Base-by-base conservation (phyloP, 2,329 filamentous ascomycete genomes). In the Arachnomyces sp. region DNA sequence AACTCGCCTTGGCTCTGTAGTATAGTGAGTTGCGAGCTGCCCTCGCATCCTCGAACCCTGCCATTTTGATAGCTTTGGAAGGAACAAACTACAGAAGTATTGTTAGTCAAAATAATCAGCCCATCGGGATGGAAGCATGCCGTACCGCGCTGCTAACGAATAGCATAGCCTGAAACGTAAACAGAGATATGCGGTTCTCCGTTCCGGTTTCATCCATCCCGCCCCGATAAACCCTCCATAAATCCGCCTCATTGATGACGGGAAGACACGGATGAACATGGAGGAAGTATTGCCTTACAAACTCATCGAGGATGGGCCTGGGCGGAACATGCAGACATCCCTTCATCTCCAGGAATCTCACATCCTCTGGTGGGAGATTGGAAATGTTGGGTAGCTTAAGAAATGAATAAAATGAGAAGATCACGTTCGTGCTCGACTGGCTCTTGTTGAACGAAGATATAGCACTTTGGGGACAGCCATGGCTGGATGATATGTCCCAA, bases 281-380 rank as follows among this genome's bases (percentile, higher is more conserved):
- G 16, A 51, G 46, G 36, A 61, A 60, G 25, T 59, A 61, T 12
- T 51, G 47, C 1, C 66, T 61, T 3, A 74, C 58, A 42, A 75
- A 72, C 36, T 71, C 67, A 38, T 72, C 65, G 0, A 72, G 53
- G 1, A 68, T 55, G 1, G 55, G 43, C 15, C 59, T 56, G 0
- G 59, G 64, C 0, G 70, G 71, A 5, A 74, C 53, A 13, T 62
- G 60, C 2, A 73, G 56, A 45, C 68, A 72, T 3, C 66, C 65
- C 44, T 73, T 68, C 1, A 63, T 57, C 36, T 66, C 62, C 28
- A 73, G 56, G 44, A 66, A 72, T 43, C 65, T 66, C 43, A 71
- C 60, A 47, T 73, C 70, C 46, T 71, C 66, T 1, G 63, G 60
- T 36, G 53, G 45, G 2, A 60, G 40, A 6, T 31, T 39, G 2